Evolutionary conservation across 2,329 filamentous ascomycete species (phyloP), one percentile per base, ranked within the genome.

Genomic region (Fonsecaea monophora): DNA sequence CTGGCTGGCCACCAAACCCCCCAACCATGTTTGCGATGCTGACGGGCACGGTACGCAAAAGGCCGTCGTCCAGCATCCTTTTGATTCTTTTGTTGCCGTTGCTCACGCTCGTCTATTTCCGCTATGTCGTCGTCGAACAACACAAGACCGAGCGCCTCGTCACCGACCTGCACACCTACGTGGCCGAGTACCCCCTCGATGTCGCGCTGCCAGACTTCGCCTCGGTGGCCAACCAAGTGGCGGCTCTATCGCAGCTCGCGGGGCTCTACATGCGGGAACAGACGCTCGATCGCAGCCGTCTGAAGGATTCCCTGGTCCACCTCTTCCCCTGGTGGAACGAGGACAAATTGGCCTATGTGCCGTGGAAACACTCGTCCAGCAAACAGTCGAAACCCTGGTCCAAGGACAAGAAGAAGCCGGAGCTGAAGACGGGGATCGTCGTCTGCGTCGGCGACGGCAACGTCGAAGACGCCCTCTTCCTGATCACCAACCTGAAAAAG

Each of bases 401-500:
- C 6, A 63, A 56, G 30, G 21, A 25, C 25, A 25, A 25, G 25
- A 25, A 21, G 21, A 61, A 53, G 42, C 15, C n/a, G 38, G 32
- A 25, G 5, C 45, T 25, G 45, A 25, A 42, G 40, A 65, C 59
- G 21, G 68, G 68, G 4, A 60, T 70, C 32, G 68, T 70, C n/a
- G 63, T 68, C 21, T 65, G 62, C 56, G 66, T 62, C 3, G 66
- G 66, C 2, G 32, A 32, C 6, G 42, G 50, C 8, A 66, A 60
- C 12, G 60, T 68, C 32, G 32, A 64, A 30, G 57, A 66, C 42
- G 62, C 65, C 18, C 61, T 54, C 25, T 68, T 70, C 42, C 60
- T 70, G 25, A 68, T 71, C 30, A 56, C 35, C 3, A 66, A 53
- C 12, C 68, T 71, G 3, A 63, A 65, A 30, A 63, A 66, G 45